Percentiles rank a stretch among this genome's conserved stretches.
phyloP scores from a whole-genome alignment of 139 green algal species.

The Diplosphaera chodatii region DNA sequence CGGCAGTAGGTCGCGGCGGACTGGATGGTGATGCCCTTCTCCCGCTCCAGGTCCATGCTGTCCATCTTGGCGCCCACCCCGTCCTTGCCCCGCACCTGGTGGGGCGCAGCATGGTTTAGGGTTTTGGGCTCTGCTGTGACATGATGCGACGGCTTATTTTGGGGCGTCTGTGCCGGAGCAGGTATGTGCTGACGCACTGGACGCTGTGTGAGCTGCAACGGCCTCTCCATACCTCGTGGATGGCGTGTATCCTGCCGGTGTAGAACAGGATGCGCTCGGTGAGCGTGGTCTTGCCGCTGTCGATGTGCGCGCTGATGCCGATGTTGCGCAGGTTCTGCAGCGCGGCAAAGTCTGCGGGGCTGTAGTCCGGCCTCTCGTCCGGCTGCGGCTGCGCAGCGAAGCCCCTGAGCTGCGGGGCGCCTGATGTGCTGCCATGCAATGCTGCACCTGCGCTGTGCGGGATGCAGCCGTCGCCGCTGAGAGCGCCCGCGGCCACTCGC shows the following conservation, averaged over 20 bases:
- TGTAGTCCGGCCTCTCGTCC: not conserved
- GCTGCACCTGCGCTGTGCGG: not conserved
- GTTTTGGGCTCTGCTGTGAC: no score
- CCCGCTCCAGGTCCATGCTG: conserved; percentile 95
- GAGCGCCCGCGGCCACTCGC: not conserved
- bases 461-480: not conserved
- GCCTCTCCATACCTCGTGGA: conserved; percentile 99
- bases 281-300: conserved; percentile 97
- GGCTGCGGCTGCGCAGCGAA: conserved; percentile 12
- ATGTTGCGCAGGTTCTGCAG: conserved; percentile 84
- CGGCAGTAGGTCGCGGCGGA: conserved; percentile 84
- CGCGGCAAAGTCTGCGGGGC: not conserved
- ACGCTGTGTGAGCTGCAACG: no score
- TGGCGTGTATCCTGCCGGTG: conserved; percentile 91
- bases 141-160: no score
- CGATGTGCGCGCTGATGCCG: conserved; percentile 97
- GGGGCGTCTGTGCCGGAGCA: no score
- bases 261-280: conserved; percentile 99
- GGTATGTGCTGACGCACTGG: no score
- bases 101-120: no score
- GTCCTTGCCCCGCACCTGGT: conserved; percentile 92
- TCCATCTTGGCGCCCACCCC: conserved; percentile 99
- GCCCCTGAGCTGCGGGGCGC: not conserved
- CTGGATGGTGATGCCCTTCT: conserved; percentile 99
- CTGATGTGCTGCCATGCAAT: not conserved